Base-by-base conservation (phyloP, 371 early-diverging fungal genomes). In the Syncephalastrum monosporum region DNA sequence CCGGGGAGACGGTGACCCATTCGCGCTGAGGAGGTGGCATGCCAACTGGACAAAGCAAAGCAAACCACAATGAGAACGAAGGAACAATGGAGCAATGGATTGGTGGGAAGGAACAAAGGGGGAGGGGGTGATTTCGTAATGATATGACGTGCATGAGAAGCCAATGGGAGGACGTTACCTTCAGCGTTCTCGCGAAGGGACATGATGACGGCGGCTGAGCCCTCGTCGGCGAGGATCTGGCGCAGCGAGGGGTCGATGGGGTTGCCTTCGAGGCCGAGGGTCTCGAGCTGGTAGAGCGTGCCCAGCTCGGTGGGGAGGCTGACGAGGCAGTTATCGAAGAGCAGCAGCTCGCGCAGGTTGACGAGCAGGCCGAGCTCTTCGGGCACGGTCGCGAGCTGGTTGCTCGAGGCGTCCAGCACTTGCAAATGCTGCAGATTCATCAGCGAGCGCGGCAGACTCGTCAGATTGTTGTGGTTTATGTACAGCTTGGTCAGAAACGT, bases 241-340 rank as follows among this genome's bases (percentile, higher is more conserved):
- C 85, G 83, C 27, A 97, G 72, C 17, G 93, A 92, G 24, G 95
- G 92, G 49, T 91, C 76, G 50, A 99, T 65, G 3, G 99, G 99
- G 75, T 99, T 99, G 16, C 99, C 99, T 67, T 99, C 96, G 23
- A 99, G 61, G 3, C 99, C 97, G 33, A 99, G 76, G 1, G 81
- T 87, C 57, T 98, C 96, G 50, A 99, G 72, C 64, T 94, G 93
- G 67, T 89, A 97, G 46, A 99, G 77, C 10, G 87, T 87, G 6
- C 99, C 99, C 47, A 99, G 74, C 74, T 98, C 99, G 48, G 80
- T 75, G 7, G 99, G 99, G 48, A 99, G 63, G 15, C 82, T 86
- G 8, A 89, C 78, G 25, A 99, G 72, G 53, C 87, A 81, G 67
- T 99, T 99, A 74, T 99, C 97, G 72, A 95, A 97, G 44, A 97